Evolutionary conservation across 2,329 filamentous ascomycete species (phyloP).

Genomic region (Paecilomyces dactylethromorphus): DNA sequence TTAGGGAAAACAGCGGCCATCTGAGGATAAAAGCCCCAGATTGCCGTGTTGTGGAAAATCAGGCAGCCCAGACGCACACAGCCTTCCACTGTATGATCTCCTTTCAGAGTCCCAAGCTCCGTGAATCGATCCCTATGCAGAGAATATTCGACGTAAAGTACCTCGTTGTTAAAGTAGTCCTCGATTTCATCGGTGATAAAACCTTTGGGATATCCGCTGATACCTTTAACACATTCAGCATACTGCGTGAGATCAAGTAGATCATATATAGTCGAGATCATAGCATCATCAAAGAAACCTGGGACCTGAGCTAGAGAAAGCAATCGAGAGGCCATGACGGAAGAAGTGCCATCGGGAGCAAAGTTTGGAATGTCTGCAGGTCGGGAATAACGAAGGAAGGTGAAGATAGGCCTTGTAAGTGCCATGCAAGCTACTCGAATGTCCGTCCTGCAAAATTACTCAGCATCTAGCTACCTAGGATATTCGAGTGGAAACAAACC

Average conservation of each 20-base stretch:
- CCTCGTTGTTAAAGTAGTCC: conserved; percentile 35
- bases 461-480: not conserved
- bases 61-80: conserved; percentile 31
- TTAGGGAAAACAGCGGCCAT: conserved; percentile 27
- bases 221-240: conserved; percentile 29
- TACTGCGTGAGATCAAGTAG: conserved; percentile 29
- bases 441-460: conserved; percentile 24
- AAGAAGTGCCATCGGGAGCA: conserved; percentile 23
- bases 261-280: conserved; percentile 28
- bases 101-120: conserved; percentile 22
- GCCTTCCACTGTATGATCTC: conserved; percentile 31
- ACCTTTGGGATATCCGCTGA: conserved; percentile 14
- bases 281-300: conserved; percentile 24
- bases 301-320: conserved; percentile 26
- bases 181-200: conserved; percentile 29
- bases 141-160: conserved; percentile 30
- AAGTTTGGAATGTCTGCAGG: conserved; percentile 21
- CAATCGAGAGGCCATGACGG: conserved; percentile 24
- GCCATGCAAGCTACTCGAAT: conserved; percentile 34
- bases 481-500: conserved; percentile 15
- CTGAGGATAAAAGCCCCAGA: conserved; percentile 33
- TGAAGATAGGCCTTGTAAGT: conserved; percentile 31
- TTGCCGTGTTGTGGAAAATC: conserved; percentile 32
- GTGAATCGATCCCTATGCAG: conserved; percentile 32
- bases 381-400: conserved; percentile 29